These are phyloP conservation scores for Ailanthus altissimus DNA, from an alignment of 345 rosid species.

Conservation along the genomic window DNA sequence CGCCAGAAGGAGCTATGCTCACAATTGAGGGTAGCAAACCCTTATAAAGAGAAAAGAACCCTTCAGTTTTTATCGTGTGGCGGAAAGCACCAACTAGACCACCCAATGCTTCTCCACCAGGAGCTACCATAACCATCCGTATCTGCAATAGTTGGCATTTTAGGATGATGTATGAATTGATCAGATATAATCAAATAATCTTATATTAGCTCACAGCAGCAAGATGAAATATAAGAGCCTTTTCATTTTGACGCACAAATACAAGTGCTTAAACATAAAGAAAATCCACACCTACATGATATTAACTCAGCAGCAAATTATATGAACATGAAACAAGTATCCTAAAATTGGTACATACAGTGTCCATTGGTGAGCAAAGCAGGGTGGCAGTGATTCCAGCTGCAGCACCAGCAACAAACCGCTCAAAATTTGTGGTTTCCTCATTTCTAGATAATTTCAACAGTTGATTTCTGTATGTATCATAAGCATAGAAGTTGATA, in stretches of 20 bases:
- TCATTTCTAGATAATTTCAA: slow-evolving; percentile 62
- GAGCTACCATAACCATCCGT: slow-evolving; percentile 84
- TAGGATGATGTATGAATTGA: neutral
- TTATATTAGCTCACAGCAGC: no score
- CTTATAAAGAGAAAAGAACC: slow-evolving; percentile 87
- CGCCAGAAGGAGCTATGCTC: slow-evolving; percentile 93
- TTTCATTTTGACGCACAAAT: neutral
- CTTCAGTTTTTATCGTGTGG: slow-evolving; percentile 80
- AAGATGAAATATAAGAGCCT: neutral
- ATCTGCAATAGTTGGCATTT: slow-evolving; percentile 42
- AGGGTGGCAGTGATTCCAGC: slow-evolving; percentile 93
- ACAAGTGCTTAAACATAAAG: no score
- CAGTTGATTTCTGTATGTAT: slow-evolving; percentile 71
- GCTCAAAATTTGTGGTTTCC: slow-evolving; percentile 79
- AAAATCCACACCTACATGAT: neutral
- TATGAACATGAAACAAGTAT: neutral
- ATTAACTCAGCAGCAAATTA: neutral
- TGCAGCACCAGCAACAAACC: slow-evolving; percentile 91
- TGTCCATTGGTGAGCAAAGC: slow-evolving; percentile 92
- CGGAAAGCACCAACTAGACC: slow-evolving; percentile 75
- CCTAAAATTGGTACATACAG: slow-evolving; percentile 52
- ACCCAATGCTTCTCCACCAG: slow-evolving; percentile 91
- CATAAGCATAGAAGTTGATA: slow-evolving; percentile 90
- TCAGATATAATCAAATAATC: neutral
- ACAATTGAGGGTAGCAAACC: slow-evolving; percentile 75